Conservation (phyloP, 2,329 filamentous ascomycete genomes). For the Cladosporium sp. region DNA sequence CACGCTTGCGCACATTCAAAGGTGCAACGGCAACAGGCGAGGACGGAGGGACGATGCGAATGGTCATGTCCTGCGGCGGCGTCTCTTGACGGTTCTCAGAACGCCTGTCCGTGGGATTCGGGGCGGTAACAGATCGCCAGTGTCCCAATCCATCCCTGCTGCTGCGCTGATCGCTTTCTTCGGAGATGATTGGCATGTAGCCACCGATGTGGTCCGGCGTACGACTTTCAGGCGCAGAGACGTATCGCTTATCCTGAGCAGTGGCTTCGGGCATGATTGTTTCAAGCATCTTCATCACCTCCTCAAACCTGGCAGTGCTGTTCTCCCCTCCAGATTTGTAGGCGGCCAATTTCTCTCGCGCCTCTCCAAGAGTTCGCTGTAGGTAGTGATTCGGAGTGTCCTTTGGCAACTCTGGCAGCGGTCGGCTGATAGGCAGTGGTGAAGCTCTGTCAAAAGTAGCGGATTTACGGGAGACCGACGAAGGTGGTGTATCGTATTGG, state of each 20-base stretch:
- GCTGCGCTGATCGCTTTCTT: constrained; percentile 38
- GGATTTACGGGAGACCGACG: constrained; percentile 38
- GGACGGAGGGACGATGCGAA: constrained; percentile 53
- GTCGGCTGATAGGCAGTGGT: constrained; percentile 35
- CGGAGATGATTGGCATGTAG: constrained; percentile 48
- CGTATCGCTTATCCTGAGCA: constrained; percentile 34
- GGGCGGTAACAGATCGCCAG: constrained; percentile 41
- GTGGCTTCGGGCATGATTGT: constrained; percentile 28
- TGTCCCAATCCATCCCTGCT: constrained; percentile 30
- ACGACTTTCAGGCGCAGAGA: constrained; percentile 42
- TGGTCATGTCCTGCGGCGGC: constrained; percentile 40
- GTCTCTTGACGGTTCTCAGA: constrained; percentile 19
- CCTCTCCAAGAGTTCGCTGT: constrained; percentile 53
- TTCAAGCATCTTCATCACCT: constrained; percentile 49
- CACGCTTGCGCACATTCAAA: constrained; percentile 51
- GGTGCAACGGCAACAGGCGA: constrained; percentile 48
- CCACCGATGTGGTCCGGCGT: constrained; percentile 26
- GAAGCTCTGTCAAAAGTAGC: constrained; percentile 30
- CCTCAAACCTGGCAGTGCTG: constrained; percentile 50
- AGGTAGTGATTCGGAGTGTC: constrained; percentile 50
- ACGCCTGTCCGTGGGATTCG: constrained; percentile 22
- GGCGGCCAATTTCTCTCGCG: constrained; percentile 52
- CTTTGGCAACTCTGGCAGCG: constrained; percentile 40
- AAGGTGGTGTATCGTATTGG: constrained; percentile 49
- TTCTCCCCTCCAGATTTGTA: constrained; percentile 43